phyloP scores from a whole-genome alignment of 2,329 filamentous ascomycete species.

The Phaeophleospora eucalypticola region DNA sequence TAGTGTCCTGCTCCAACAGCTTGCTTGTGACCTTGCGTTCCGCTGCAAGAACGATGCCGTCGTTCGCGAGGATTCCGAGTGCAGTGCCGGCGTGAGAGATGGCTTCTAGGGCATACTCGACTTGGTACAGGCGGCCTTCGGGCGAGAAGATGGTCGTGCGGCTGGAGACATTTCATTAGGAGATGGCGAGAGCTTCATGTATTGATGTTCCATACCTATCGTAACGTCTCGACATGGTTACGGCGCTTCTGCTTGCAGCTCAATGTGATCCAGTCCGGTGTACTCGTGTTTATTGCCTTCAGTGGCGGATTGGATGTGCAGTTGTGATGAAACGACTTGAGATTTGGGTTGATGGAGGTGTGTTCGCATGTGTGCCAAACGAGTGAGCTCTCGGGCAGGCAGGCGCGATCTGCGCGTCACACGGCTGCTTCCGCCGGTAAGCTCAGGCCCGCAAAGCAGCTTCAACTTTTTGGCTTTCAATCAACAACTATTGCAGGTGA shows the following conservation, averaged over 20 bases:
- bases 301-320: too few relatives aligned
- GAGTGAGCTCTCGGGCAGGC: constrained; percentile 2
- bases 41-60: constrained; percentile 96
- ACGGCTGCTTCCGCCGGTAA: background rate
- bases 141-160: constrained; percentile 97
- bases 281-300: too few relatives aligned
- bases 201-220: constrained; percentile 23
- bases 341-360: background rate
- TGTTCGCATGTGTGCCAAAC: background rate
- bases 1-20: constrained; percentile 97
- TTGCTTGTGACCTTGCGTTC: constrained; percentile 99
- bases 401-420: constrained; percentile 1
- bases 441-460: background rate
- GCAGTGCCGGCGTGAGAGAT: constrained; percentile 98
- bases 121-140: constrained; percentile 96
- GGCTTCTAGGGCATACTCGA: constrained; percentile 97
- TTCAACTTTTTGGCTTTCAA: background rate
- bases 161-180: constrained; percentile 9
- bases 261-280: background rate
- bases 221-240: constrained; percentile 34
- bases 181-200: constrained; percentile 1
- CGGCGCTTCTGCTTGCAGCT: background rate
- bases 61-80: constrained; percentile 91
- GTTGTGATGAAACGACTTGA: too few relatives aligned
- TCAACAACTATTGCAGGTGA: background rate